Base-by-base conservation (phyloP, 495 filamentous ascomycete genomes). In the Sporormia fimetaria region DNA sequence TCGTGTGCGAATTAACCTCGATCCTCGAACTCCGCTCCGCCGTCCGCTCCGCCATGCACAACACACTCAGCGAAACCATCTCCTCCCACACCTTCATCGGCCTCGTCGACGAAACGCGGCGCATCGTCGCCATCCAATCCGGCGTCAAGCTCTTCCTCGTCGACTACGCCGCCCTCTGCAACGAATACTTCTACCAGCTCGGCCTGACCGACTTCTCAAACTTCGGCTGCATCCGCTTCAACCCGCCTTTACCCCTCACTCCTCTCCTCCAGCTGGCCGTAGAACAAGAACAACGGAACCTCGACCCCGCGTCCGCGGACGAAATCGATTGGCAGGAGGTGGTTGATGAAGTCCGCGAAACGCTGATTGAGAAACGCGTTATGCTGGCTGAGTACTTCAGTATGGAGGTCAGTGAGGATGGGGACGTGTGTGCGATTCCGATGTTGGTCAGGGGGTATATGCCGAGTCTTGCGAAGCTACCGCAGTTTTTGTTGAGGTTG, bases 171-270 rank as follows among this genome's bases (percentile, higher is more conserved):
- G 77, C 85, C 54, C 66, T 85, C 10, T 81, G 76, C 60, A 80
- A 75, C 41, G 92, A 96, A 55, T 87, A 88, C 63, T 94, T 99
- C 64, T 96, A 99, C 64, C 92, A 99, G 62, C 65, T 96, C 31
- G 92, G 87, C 2, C 72, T 99, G 29, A 94, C 90, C 0, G 86
- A 96, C 56, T 99, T 96, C 60, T 86, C 81, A 1, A 96, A 96
- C 56, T 96, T 94, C 58, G 92, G 92, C 11, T 55, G 67, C 35
- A 93, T 96, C 51, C 71, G 69, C 6, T 83, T 96, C 41, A 73
- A 79, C 35, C 82, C 87, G 1, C 69, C 84, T 1, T 71, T 94
- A 0, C 69, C 74, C 37, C 62, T 96, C 7, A 59, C 66, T 10
- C 76, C 82, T 36, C 61, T 96, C 7, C 67, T 99, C 0, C 56